Conservation (phyloP, 1,284 basidiomycete genomes). For the Agaricales sp. region DNA sequence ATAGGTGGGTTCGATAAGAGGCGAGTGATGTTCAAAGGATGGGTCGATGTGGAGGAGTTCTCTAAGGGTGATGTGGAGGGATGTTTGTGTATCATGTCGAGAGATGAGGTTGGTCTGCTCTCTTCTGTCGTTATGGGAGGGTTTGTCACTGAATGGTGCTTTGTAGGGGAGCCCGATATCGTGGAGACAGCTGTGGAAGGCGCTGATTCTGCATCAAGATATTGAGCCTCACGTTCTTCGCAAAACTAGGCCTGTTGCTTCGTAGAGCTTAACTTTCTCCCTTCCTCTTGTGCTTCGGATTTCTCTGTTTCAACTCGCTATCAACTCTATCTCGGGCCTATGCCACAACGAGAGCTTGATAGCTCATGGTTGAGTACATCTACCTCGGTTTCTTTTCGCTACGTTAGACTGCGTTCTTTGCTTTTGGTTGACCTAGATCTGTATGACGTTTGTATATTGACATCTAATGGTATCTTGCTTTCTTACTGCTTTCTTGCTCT, state of each 20-base stretch:
- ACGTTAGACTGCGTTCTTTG: too few species aligned
- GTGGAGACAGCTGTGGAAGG: slow-evolving; percentile 66
- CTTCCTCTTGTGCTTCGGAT: too few species aligned
- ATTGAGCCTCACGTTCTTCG: slow-evolving; percentile 51
- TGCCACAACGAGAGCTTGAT: too few species aligned
- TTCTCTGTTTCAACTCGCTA: too few species aligned
- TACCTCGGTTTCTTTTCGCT: too few species aligned
- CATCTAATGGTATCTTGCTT: too few species aligned
- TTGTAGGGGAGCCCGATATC: slow-evolving; percentile 62
- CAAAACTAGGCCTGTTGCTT: slow-evolving; percentile 16
- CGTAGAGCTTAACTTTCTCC: too few species aligned
- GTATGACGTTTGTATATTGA: too few species aligned
- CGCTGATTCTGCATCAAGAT: slow-evolving; percentile 34
- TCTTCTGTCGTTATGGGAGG: slow-evolving; percentile 1
- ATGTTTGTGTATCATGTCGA: slow-evolving; percentile 55
- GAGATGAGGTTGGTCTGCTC: slow-evolving; percentile 41
- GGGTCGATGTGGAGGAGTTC: slow-evolving; percentile 57
- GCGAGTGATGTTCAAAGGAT: slow-evolving; percentile 55
- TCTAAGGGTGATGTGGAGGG: slow-evolving; percentile 31
- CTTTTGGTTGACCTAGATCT: too few species aligned
- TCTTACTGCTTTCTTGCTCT: too few species aligned
- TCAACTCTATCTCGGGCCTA: too few species aligned
- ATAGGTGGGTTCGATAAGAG: slow-evolving; percentile 56
- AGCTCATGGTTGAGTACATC: too few species aligned
- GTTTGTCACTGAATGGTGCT: slow-evolving; percentile 4